Base-by-base conservation (phyloP, 441 rosid genomes). In the Iberis amara region DNA sequence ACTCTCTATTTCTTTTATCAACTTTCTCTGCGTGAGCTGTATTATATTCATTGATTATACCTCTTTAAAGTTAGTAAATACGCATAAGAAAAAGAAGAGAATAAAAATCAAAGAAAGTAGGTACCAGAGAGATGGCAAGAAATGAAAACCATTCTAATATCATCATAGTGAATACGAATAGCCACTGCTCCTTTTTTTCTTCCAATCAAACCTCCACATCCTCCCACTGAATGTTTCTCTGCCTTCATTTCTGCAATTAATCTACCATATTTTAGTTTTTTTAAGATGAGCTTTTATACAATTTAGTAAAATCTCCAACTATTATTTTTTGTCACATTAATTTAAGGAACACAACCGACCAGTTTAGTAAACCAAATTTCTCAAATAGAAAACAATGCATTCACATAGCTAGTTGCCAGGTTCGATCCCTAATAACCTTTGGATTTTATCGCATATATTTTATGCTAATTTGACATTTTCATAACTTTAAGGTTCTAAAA, bases 121-220 rank as follows among this genome's bases (percentile, higher is more conserved):
- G 51, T 69, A 84, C 92, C 83, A 2, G 94, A 73, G 69, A 86
- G 90, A 70, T 86, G 95, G 51, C 86, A 81, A 47, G 95, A 68
- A 68, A 79, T 76, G 65, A 77, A 86, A 42, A 77, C 74, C 75
- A 83, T 79, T 44, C 27, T 55, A 44, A 81, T 68, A 27, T 80
- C 90, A 64, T 77, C 73, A 55, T 61, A 83, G 45, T 68, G 68
- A 47, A 86, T 74, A 38, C 61, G 66, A 50, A 86, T 71, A n/a
- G 86, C 82, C 2, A 83, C 95, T 0, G 95, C 84, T n/a, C 90
- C 95, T 62, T 82, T 82, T 35, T 75, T 80, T 67, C 88, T 74
- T 52, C 85, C 61, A 5, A 72, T 74, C 11, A 85, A 62, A 43
- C 95, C 83, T 59, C 95, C 95, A 44, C 61, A 60, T 0, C 90